Percentiles rank a stretch among this genome's conserved stretches.
phyloP scores from a whole-genome alignment of 768 basidiomycete species.

The Boletus fagicola region DNA sequence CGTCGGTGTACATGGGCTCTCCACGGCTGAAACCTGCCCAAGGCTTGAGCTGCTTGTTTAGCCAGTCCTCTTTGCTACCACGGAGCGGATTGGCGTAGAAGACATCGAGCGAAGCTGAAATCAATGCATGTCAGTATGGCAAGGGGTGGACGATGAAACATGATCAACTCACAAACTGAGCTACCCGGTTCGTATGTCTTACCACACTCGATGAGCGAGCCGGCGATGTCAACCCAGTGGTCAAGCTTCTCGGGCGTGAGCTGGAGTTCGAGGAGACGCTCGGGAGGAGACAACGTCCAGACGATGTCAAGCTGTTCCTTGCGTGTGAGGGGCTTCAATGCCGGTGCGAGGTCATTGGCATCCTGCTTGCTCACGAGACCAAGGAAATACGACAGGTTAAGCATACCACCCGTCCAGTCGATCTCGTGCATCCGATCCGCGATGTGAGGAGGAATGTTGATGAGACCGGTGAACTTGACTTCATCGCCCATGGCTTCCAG shows the following conservation, averaged over 20 bases:
- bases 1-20: conserved; percentile 25
- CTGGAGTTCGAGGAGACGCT: conserved; percentile 30
- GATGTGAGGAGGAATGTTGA: conserved; percentile 45
- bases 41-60: conserved; percentile 30
- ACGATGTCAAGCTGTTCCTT: conserved; percentile 25
- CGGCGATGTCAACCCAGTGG: conserved; percentile 33
- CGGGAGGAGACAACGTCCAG: conserved; percentile 31
- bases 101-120: conserved; percentile 20
- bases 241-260: conserved; percentile 24
- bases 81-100: conserved; percentile 31
- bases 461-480: conserved; percentile 41
- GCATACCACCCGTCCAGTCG: conserved; percentile 26
- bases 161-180: conserved; percentile 27
- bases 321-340: conserved; percentile 20
- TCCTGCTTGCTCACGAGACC: conserved; percentile 32
- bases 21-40: conserved; percentile 25
- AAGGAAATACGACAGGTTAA: conserved; percentile 44
- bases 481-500: conserved; percentile 35
- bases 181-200: conserved; percentile 26
- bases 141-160: not conserved
- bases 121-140: not conserved
- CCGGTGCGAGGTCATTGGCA: conserved; percentile 21
- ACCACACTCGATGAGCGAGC: conserved; percentile 33
- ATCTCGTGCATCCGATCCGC: conserved; percentile 43
- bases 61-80: conserved; percentile 31